A percentile compares a stretch with the other conserved stretches of the same genome.
phyloP scores from a whole-genome alignment of 495 filamentous ascomycete genomes.

The Tuber brumale region DNA sequence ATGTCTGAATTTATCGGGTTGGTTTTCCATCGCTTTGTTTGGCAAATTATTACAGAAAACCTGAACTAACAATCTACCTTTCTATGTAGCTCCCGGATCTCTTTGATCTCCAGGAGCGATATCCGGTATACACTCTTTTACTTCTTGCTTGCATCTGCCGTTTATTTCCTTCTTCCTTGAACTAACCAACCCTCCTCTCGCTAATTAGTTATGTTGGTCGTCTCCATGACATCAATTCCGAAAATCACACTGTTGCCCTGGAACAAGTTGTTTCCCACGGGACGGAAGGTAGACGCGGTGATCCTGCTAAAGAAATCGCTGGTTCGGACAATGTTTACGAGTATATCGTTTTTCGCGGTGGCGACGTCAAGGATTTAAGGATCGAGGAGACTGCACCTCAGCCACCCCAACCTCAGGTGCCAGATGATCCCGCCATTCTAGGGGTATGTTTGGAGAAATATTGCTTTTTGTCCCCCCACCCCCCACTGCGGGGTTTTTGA shows the following conservation, averaged over 20 bases:
- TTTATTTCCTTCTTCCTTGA: not conserved
- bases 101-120: conserved; percentile 92
- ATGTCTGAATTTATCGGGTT: conserved; percentile 63
- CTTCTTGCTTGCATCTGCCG: conserved; percentile 18
- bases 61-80: conserved; percentile 15
- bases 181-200: conserved; percentile 14
- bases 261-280: conserved; percentile 90
- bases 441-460: conserved; percentile 60
- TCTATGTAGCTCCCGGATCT: conserved; percentile 61
- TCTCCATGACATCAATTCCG: conserved; percentile 95
- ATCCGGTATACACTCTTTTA: conserved; percentile 63
- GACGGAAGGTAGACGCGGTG: conserved; percentile 78
- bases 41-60: conserved; percentile 5
- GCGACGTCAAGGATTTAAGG: conserved; percentile 95
- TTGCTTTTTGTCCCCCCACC: not conserved
- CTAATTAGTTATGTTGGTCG: conserved; percentile 81
- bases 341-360: conserved; percentile 98
- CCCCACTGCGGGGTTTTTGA: not conserved
- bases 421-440: conserved; percentile 93
- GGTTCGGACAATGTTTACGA: conserved; percentile 83
- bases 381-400: conserved; percentile 71
- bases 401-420: conserved; percentile 70
- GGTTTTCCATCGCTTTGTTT: conserved; percentile 15
- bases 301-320: conserved; percentile 70
- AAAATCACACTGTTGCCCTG: conserved; percentile 89